Evolutionary conservation across 164 flowering plant genomes (phyloP), one percentile per base, ranked within the genome.

Genomic region (Piper betle): DNA sequence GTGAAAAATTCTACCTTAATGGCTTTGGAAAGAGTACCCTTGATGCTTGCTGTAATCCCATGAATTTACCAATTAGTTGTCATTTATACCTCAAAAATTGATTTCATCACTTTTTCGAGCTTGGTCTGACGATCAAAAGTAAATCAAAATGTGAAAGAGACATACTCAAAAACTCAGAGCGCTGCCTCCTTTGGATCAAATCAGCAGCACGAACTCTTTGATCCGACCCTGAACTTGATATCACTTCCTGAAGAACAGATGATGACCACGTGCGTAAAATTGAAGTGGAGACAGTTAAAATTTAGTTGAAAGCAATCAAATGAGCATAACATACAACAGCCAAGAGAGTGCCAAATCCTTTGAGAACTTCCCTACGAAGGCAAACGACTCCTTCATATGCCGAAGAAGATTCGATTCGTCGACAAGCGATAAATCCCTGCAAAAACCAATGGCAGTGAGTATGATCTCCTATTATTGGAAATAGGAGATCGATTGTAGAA

Each of bases 111-210:
- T 5, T 0, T 25, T 46, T 43, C 52, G 13, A 59, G 15, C 41
- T 17, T 37, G 39, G n/a, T 43, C 15, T 15, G 41, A 12, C 39
- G 2, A 10, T 52, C 55, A 52, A 38, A 18, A 4, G 41, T 15
- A 13, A 58, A 6, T 17, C n/a, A 15, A 39, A 39, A 46, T 46
- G 11, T 6, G 50, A 15, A 58, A 37, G 4, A 6, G 39, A 64
- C 88, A 79, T 75, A 89, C 98, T 80, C 18, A 61, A 79, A 75
- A 93, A 87, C 39, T 84, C 91, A 15, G 92, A 84, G 12, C 97
- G 90, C 71, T 93, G 97, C 58, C 87, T 72, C n/a, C 79, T 84
- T 65, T 89, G 97, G 67, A 84, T 89, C 75, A 93, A 59, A 77
- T 93, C 97, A 59, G 98, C 98, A 66, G 98, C 98, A 68, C 62